phyloP scores from a whole-genome alignment of 83 land plant genomes.

The Isoetes engelmannii region DNA sequence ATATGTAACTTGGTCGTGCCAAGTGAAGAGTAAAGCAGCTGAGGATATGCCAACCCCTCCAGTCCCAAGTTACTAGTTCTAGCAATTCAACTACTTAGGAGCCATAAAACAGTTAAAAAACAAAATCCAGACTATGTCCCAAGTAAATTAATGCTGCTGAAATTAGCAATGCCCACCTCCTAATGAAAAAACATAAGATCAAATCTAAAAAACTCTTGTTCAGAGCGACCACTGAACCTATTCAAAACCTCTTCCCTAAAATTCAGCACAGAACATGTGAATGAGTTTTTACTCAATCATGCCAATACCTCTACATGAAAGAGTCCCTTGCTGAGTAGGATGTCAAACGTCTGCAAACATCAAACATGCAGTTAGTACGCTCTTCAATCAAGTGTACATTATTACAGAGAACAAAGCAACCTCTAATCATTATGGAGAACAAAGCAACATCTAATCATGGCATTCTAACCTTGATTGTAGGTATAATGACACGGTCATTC shows the following conservation, averaged over 20 bases:
- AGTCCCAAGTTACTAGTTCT: too few species aligned
- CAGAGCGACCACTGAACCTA: background rate
- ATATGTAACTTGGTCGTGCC: too few species aligned
- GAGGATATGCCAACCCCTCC: too few species aligned
- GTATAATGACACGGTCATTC: conserved; percentile 70
- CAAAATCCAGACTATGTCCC: too few species aligned
- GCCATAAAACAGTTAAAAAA: too few species aligned
- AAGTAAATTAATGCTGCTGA: too few species aligned
- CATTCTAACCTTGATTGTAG: conserved; percentile 62
- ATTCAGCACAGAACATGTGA: background rate
- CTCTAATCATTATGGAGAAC: background rate
- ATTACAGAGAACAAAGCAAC: background rate
- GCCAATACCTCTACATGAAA: conserved; percentile 61
- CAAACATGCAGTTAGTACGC: background rate
- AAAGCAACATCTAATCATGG: conserved; percentile 5
- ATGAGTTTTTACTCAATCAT: background rate
- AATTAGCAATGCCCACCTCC: background rate
- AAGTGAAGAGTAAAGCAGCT: too few species aligned
- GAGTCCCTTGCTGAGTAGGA: conserved; percentile 62
- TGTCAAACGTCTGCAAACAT: conserved; percentile 73
- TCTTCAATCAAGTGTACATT: background rate
- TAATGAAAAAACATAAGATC: background rate
- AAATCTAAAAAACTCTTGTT: background rate
- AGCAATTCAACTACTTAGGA: too few species aligned
- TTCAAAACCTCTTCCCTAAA: background rate